A percentile compares a stretch with the other conserved stretches of the same genome.
phyloP scores from a whole-genome alignment of 2,329 filamentous ascomycete genomes.

The Claviceps quebecensis region DNA sequence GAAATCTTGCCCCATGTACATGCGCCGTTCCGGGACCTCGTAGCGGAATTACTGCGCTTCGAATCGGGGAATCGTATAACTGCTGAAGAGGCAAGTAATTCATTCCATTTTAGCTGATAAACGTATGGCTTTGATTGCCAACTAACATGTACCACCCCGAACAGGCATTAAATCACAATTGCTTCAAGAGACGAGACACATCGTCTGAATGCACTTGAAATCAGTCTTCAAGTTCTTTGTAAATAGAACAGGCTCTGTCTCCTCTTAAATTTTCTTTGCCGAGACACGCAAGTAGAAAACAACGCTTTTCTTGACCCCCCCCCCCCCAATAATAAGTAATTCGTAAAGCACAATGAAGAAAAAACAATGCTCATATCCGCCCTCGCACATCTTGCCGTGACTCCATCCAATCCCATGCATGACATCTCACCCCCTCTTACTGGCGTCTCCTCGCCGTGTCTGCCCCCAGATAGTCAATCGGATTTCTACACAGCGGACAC shows the following conservation, averaged over 20 bases:
- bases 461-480: constrained; percentile 49
- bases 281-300: no score
- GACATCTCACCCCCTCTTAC: neutral
- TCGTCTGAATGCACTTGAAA: neutral
- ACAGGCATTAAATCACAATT: constrained; percentile 14
- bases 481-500: constrained; percentile 84
- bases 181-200: constrained; percentile 1
- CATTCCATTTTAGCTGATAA: neutral
- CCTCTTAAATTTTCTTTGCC: no score
- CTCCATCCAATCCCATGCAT: neutral
- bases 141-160: neutral
- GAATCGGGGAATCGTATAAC: constrained; percentile 51
- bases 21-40: constrained; percentile 46
- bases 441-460: constrained; percentile 26
- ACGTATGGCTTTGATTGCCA: neutral
- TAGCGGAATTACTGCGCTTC: constrained; percentile 56
- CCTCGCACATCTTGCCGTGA: neutral
- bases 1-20: constrained; percentile 51
- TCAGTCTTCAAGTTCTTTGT: neutral
- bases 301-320: no score
- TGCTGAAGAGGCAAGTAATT: constrained; percentile 33
- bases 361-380: no score
- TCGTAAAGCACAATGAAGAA: no score
- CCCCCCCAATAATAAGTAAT: no score
- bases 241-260: no score